A percentile compares a stretch with the other conserved stretches of the same genome.
Evolutionary conservation across 225 moss, liverwort and hornwort species (phyloP).

Genomic region (Sphagnum contortum): DNA sequence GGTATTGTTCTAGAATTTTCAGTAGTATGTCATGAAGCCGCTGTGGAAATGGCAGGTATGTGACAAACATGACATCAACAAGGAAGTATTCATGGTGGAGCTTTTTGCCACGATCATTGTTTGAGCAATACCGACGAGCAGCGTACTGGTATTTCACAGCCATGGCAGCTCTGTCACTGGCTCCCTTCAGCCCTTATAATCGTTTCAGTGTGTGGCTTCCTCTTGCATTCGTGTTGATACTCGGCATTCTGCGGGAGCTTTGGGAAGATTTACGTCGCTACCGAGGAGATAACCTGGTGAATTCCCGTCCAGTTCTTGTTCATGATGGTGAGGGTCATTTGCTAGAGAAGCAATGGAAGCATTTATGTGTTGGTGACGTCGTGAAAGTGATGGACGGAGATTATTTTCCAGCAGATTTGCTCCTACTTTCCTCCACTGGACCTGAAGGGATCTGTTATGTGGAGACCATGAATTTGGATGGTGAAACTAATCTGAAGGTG

Average conservation of each 20-base stretch:
- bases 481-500: constrained; percentile 76
- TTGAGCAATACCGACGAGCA: constrained; percentile 59
- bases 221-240: constrained; percentile 47
- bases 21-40: neutral
- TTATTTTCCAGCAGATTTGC: constrained; percentile 62
- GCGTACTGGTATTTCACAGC: constrained; percentile 80
- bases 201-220: constrained; percentile 49
- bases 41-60: constrained; percentile 15
- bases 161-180: constrained; percentile 46
- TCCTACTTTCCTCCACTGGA: constrained; percentile 59
- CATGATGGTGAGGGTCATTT: constrained; percentile 16
- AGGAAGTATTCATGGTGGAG: constrained; percentile 55
- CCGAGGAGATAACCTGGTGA: constrained; percentile 45
- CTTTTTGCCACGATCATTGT: constrained; percentile 50
- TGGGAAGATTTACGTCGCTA: constrained; percentile 59
- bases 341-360: constrained; percentile 38
- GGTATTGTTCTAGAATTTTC: neutral
- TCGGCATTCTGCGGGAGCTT: constrained; percentile 48
- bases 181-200: constrained; percentile 52
- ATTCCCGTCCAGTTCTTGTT: constrained; percentile 32
- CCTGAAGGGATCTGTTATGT: constrained; percentile 65
- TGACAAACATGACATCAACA: constrained; percentile 35
- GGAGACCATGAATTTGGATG: constrained; percentile 76
- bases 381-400: constrained; percentile 50
- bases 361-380: constrained; percentile 57